Conservation (phyloP, 306 rosid species). For the Cucurbita pepo region DNA sequence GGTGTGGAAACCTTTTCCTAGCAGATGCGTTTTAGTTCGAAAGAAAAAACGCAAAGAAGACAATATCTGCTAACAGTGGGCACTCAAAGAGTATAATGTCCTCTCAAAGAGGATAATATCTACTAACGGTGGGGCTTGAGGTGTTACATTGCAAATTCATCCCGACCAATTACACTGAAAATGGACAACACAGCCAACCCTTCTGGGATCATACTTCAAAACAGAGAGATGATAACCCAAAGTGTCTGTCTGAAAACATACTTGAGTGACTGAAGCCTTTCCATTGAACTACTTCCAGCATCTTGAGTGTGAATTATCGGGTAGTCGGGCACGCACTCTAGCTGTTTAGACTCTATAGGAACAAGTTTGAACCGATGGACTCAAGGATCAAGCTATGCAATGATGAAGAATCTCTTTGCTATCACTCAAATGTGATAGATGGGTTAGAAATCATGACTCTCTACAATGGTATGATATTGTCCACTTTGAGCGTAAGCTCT, state of each 20-base stretch:
- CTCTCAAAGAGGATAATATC: too few species aligned
- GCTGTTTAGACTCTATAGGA: slow-evolving; percentile 45
- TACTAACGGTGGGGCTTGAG: slow-evolving; percentile 4
- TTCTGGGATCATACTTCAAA: slow-evolving; percentile 45
- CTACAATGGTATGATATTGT: too few species aligned
- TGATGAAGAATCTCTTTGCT: too few species aligned
- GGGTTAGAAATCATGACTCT: too few species aligned
- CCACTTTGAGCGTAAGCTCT: too few species aligned
- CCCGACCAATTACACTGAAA: slow-evolving; percentile 76
- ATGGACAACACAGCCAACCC: slow-evolving; percentile 59
- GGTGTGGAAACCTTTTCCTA: too few species aligned
- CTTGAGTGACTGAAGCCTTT: slow-evolving; percentile 48
- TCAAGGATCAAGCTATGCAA: slow-evolving; percentile 49
- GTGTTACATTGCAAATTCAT: slow-evolving; percentile 65
- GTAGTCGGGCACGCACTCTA: slow-evolving; percentile 67
- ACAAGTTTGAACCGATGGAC: slow-evolving; percentile 39
- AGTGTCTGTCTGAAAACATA: slow-evolving; percentile 69
- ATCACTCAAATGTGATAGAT: too few species aligned
- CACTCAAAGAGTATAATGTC: too few species aligned
- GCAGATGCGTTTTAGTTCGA: too few species aligned
- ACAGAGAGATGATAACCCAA: slow-evolving; percentile 63
- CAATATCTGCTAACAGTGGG: too few species aligned
- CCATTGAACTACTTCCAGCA: slow-evolving; percentile 28
- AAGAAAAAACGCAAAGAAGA: too few species aligned
- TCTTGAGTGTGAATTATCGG: slow-evolving; percentile 58